phyloP scores from a whole-genome alignment of 768 basidiomycete species.

The Mycena galericulata region DNA sequence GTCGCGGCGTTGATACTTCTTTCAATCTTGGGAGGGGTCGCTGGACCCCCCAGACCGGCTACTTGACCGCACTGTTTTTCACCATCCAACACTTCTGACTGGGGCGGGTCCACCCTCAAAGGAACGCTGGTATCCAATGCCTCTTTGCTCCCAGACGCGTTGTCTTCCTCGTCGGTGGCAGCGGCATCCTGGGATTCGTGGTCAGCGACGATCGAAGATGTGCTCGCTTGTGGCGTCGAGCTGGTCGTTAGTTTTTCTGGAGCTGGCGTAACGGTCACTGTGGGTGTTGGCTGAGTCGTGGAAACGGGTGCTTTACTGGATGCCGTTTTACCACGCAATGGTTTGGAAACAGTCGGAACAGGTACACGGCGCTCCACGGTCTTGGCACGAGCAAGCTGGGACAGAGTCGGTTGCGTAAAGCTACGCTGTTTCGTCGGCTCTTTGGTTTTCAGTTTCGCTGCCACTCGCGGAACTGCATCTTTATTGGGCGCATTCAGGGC shows the following conservation, averaged over 20 bases:
- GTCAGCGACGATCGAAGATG: background rate
- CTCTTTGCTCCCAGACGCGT: too few species aligned
- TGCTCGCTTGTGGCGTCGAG: background rate
- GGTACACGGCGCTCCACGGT: slow-evolving; percentile 29
- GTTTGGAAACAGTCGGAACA: slow-evolving; percentile 12
- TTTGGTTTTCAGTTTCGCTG: slow-evolving; percentile 17
- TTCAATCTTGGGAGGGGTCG: slow-evolving; percentile 24
- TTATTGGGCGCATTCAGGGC: slow-evolving; percentile 6
- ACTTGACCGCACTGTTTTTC: background rate
- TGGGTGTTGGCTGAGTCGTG: background rate
- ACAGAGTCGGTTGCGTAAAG: slow-evolving; percentile 29
- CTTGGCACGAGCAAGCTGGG: slow-evolving; percentile 32
- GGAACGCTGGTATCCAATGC: background rate
- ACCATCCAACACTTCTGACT: background rate
- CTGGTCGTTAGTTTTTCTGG: background rate
- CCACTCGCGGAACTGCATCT: background rate
- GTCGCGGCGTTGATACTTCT: background rate
- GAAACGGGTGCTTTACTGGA: slow-evolving; percentile 15
- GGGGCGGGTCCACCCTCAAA: background rate
- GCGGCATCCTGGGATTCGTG: background rate
- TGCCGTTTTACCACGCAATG: slow-evolving; percentile 11
- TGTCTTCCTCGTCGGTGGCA: background rate
- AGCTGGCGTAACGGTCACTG: background rate
- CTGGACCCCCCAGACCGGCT: background rate
- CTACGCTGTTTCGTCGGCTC: slow-evolving; percentile 26